A percentile compares a stretch with the other conserved stretches of the same genome.
Conservation (phyloP, 805 yeast species). For the Wickerhamiella brachini region DNA sequence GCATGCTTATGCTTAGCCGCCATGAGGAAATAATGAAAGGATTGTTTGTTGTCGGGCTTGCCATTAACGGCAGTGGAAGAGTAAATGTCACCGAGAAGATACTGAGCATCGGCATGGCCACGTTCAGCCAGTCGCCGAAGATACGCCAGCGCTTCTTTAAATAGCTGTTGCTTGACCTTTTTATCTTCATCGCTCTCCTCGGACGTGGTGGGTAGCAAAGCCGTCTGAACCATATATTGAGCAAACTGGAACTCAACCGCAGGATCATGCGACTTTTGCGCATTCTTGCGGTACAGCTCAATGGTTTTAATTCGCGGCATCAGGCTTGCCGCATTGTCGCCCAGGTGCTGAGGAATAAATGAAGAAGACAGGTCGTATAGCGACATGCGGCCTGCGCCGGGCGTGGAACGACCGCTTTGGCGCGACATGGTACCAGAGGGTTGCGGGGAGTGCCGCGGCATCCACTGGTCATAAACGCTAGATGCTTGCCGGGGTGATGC, state of each 20-base stretch:
- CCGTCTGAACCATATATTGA: slow-evolving; percentile 77
- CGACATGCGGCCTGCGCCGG: slow-evolving; percentile 4
- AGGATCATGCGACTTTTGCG: slow-evolving; percentile 74
- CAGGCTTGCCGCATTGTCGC: slow-evolving; percentile 24
- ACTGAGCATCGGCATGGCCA: slow-evolving; percentile 84
- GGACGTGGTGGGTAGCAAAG: slow-evolving; percentile 28
- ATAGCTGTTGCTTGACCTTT: slow-evolving; percentile 31
- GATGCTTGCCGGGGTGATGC: background rate
- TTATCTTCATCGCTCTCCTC: background rate
- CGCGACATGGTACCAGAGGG: background rate
- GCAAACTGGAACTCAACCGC: slow-evolving; percentile 81
- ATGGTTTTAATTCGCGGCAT: slow-evolving; percentile 71
- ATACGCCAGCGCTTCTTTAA: slow-evolving; percentile 65
- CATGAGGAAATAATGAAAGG: slow-evolving; percentile 61
- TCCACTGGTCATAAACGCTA: background rate
- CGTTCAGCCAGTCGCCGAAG: slow-evolving; percentile 60
- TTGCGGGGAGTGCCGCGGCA: background rate
- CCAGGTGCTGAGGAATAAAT: slow-evolving; percentile 11
- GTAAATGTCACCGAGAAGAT: slow-evolving; percentile 78
- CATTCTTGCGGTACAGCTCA: slow-evolving; percentile 76
- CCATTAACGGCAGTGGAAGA: slow-evolving; percentile 67
- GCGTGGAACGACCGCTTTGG: background rate
- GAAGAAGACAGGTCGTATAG: slow-evolving; percentile 20
- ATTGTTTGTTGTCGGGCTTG: slow-evolving; percentile 61
- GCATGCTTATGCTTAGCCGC: slow-evolving; percentile 92